phyloP scores from a whole-genome alignment of 306 rosid species.

The Begonia loranthoides region DNA sequence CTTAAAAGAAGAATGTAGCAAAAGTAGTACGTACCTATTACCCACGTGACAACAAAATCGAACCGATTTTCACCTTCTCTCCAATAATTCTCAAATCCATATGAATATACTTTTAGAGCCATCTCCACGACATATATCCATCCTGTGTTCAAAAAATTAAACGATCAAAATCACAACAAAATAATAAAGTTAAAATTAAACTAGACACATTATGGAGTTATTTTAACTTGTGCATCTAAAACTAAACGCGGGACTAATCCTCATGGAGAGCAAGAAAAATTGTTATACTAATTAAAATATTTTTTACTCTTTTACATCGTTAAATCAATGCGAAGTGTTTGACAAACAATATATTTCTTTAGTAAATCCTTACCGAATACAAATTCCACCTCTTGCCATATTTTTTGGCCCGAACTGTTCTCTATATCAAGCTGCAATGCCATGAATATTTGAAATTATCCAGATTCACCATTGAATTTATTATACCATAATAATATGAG shows the following conservation, averaged over 20 bases:
- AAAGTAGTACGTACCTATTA: conserved; percentile 70
- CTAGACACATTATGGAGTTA: too few species aligned
- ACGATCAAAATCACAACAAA: not conserved
- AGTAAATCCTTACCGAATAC: conserved; percentile 56
- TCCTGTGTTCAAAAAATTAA: conserved; percentile 35
- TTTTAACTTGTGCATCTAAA: too few species aligned
- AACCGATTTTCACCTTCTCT: conserved; percentile 87
- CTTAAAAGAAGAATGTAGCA: conserved; percentile 7
- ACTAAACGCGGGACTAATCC: too few species aligned
- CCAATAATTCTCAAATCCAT: conserved; percentile 89
- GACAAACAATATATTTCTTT: too few species aligned
- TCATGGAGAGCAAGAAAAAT: too few species aligned
- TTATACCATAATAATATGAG: too few species aligned
- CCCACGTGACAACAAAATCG: conserved; percentile 74
- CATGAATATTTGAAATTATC: not conserved
- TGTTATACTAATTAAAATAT: too few species aligned
- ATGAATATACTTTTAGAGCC: conserved; percentile 70
- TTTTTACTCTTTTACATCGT: too few species aligned
- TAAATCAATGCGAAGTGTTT: too few species aligned
- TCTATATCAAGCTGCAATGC: conserved; percentile 73
- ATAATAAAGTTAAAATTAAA: not conserved
- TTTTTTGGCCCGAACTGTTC: conserved; percentile 58
- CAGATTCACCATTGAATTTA: too few species aligned
- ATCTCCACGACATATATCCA: conserved; percentile 88
- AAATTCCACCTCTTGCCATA: conserved; percentile 81